phyloP scores from a whole-genome alignment of 2,329 filamentous ascomycete species.

The Phoma herbarum region DNA sequence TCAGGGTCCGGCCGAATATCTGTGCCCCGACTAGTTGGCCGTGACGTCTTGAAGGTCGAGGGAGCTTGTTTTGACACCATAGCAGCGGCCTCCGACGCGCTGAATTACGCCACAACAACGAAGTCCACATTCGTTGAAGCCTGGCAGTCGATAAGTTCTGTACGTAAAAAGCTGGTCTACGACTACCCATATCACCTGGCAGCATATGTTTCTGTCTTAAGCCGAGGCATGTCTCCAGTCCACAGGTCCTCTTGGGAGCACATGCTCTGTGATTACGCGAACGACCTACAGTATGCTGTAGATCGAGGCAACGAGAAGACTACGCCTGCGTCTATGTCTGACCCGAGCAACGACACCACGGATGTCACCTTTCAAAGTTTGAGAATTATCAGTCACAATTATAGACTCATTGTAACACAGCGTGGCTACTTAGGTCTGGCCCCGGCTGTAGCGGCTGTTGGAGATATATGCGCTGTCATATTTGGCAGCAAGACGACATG shows the following conservation, averaged over 20 bases:
- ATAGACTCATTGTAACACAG: not conserved
- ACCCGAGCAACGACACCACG: not conserved
- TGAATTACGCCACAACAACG: not conserved
- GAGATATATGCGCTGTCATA: constrained; percentile 1
- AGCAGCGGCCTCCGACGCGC: not conserved
- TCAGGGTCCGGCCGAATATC: not conserved
- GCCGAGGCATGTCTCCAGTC: no score
- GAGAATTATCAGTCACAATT: not conserved
- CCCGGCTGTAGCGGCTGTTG: not conserved
- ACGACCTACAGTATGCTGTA: no score
- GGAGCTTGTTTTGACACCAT: not conserved
- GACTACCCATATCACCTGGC: no score
- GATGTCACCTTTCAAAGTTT: not conserved
- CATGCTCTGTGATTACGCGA: no score
- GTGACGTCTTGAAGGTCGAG: not conserved
- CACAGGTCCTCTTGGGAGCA: no score
- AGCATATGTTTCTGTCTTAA: no score
- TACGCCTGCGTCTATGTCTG: not conserved
- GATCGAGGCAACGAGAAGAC: no score
- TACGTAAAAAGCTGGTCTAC: not conserved
- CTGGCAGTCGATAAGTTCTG: not conserved
- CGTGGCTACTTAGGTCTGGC: not conserved
- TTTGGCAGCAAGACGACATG: not conserved
- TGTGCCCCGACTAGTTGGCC: not conserved
- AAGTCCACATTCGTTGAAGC: not conserved